A percentile compares a stretch with the other conserved stretches of the same genome.
Evolutionary conservation across 1,139 yeast genomes (phyloP).

Genomic region (Oligophagozyma castellii): DNA sequence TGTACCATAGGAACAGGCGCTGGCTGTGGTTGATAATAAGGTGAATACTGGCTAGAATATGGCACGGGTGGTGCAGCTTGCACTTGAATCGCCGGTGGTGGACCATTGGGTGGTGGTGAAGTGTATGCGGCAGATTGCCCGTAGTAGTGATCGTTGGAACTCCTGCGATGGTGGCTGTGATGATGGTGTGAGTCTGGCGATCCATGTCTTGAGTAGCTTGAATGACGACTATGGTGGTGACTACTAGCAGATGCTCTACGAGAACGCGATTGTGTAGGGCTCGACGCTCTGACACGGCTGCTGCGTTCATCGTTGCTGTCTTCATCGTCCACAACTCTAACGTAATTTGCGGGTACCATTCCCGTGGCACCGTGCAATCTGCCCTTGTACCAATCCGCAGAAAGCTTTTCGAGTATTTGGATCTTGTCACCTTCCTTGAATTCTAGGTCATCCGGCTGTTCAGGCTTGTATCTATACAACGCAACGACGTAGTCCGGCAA

Average conservation of each 20-base stretch:
- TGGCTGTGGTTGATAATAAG: slow-evolving; percentile 22
- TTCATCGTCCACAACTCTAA: slow-evolving; percentile 22
- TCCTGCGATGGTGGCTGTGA: not conserved
- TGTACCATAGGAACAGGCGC: slow-evolving; percentile 19
- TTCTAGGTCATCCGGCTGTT: slow-evolving; percentile 54
- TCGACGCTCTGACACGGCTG: slow-evolving; percentile 7
- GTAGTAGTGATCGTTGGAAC: not conserved
- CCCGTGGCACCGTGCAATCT: slow-evolving; percentile 43
- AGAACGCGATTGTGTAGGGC: slow-evolving; percentile 3
- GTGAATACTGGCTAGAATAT: slow-evolving; percentile 5
- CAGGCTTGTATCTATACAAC: slow-evolving; percentile 48
- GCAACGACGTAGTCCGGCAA: slow-evolving; percentile 38
- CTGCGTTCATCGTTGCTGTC: too few relatives aligned
- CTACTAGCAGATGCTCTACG: not conserved
- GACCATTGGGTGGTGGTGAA: slow-evolving; percentile 2
- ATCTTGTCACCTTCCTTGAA: slow-evolving; percentile 51
- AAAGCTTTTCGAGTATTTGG: slow-evolving; percentile 52
- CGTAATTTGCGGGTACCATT: slow-evolving; percentile 78
- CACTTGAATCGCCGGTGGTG: slow-evolving; percentile 9
- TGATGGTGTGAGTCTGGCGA: not conserved
- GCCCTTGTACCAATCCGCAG: slow-evolving; percentile 87
- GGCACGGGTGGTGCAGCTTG: slow-evolving; percentile 22
- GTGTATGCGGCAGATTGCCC: not conserved
- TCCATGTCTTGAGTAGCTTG: not conserved
- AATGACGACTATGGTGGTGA: not conserved